A percentile compares a stretch with the other conserved stretches of the same genome.
Conservation (phyloP, 2,329 filamentous ascomycete species). For the Aspergillus niger region DNA sequence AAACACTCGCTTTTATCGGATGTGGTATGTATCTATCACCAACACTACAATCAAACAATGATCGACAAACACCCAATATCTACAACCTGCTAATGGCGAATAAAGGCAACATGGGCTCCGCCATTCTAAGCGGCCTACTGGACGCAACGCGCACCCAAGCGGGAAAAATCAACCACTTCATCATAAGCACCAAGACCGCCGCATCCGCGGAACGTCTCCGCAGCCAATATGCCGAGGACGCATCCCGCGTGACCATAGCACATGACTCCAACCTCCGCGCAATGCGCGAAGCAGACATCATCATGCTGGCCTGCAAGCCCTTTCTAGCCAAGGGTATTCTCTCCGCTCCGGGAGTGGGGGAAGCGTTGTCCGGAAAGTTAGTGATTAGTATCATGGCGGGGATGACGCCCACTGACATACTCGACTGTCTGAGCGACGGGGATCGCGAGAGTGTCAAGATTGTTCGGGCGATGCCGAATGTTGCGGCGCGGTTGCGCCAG, state of each 20-base stretch:
- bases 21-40: constrained; percentile 15
- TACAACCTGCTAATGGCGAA: neutral
- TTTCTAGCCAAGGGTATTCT: constrained; percentile 46
- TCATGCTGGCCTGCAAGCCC: constrained; percentile 52
- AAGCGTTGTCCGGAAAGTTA: constrained; percentile 48
- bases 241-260: constrained; percentile 32
- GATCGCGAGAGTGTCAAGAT: constrained; percentile 21
- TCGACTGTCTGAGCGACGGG: constrained; percentile 29
- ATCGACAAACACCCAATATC: no score
- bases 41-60: neutral
- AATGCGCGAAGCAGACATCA: constrained; percentile 38
- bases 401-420: constrained; percentile 41
- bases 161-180: constrained; percentile 29
- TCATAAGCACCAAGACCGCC: constrained; percentile 44
- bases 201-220: constrained; percentile 37
- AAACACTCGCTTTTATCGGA: constrained; percentile 22
- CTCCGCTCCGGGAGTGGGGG: constrained; percentile 33
- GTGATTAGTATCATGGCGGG: constrained; percentile 55
- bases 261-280: constrained; percentile 40
- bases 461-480: constrained; percentile 50
- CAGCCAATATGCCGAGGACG: constrained; percentile 30
- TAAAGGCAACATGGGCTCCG: constrained; percentile 42
- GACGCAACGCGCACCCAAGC: constrained; percentile 22
- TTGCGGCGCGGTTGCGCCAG: constrained; percentile 47
- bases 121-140: constrained; percentile 38